Percentiles rank a stretch among this genome's conserved stretches.
Conservation (phyloP, 495 filamentous ascomycete species). For the Xylaria sp. region DNA sequence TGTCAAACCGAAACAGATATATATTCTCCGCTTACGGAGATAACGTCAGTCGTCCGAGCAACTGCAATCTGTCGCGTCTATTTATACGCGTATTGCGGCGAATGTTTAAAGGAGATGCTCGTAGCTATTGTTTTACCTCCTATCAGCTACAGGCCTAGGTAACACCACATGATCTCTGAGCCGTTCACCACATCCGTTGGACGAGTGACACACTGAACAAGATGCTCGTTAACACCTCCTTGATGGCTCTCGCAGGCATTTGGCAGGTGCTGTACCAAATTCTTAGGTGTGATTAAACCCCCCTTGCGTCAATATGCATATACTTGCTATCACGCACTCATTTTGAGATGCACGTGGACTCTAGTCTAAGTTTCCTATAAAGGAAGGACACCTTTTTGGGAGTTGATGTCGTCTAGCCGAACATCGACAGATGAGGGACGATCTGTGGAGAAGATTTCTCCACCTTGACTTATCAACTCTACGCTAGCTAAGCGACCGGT, state of each 20-base stretch:
- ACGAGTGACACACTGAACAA: neutral
- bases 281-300: conserved; percentile 2
- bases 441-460: conserved; percentile 5
- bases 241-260: neutral
- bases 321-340: neutral
- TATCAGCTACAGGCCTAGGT: neutral
- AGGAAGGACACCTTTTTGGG: conserved; percentile 5
- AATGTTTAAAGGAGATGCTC: neutral
- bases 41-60: neutral
- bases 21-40: neutral
- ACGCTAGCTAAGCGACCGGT: neutral
- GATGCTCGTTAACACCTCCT: neutral
- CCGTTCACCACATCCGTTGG: neutral
- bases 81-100: neutral
- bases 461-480: neutral
- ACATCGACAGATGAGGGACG: neutral
- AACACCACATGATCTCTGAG: conserved; percentile 1
- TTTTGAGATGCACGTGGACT: neutral
- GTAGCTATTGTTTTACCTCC: neutral
- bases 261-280: neutral
- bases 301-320: neutral
- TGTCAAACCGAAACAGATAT: neutral
- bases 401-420: neutral
- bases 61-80: neutral
- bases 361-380: neutral